phyloP scores from a whole-genome alignment of 805 yeast genomes.

The Candida ortonii region DNA sequence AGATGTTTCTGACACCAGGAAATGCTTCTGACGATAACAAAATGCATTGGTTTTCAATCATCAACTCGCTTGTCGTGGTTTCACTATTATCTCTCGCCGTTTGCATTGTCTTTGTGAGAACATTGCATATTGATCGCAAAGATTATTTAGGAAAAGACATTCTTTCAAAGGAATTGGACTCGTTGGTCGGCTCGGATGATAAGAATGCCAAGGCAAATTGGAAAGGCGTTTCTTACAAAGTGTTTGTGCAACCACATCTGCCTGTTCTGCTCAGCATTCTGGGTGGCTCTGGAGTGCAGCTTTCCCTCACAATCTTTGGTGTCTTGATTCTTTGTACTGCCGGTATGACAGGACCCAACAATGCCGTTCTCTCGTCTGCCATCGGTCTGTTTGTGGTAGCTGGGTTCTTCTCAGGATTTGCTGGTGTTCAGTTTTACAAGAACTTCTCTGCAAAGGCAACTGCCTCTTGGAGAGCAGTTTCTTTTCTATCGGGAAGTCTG shows the following conservation, averaged over 20 bases:
- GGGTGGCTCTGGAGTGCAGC: slow-evolving; percentile 74
- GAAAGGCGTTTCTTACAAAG: slow-evolving; percentile 54
- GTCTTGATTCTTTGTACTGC: slow-evolving; percentile 57
- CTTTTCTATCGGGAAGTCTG: slow-evolving; percentile 47
- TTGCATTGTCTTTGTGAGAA: slow-evolving; percentile 57
- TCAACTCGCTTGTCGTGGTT: slow-evolving; percentile 67
- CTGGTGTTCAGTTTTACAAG: slow-evolving; percentile 62
- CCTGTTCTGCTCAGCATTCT: slow-evolving; percentile 52
- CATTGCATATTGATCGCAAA: slow-evolving; percentile 49
- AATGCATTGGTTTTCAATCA: slow-evolving; percentile 75
- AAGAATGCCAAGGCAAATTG: slow-evolving; percentile 36
- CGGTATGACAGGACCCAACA: slow-evolving; percentile 59
- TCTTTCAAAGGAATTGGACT: slow-evolving; percentile 16
- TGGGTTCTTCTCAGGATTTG: slow-evolving; percentile 71
- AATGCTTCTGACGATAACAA: slow-evolving; percentile 49
- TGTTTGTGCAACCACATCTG: slow-evolving; percentile 48
- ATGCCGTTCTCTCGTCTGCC: slow-evolving; percentile 61
- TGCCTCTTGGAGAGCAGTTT: slow-evolving; percentile 37
- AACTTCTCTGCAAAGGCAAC: slow-evolving; percentile 44
- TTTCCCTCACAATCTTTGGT: slow-evolving; percentile 61
- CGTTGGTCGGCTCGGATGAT: slow-evolving; percentile 9
- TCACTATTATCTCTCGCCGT: slow-evolving; percentile 60
- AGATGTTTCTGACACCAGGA: slow-evolving; percentile 43
- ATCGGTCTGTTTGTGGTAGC: slow-evolving; percentile 60
- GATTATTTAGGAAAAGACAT: slow-evolving; percentile 15